phyloP scores from a whole-genome alignment of 306 rosid genomes.

The Luffa aegyptiaca region DNA sequence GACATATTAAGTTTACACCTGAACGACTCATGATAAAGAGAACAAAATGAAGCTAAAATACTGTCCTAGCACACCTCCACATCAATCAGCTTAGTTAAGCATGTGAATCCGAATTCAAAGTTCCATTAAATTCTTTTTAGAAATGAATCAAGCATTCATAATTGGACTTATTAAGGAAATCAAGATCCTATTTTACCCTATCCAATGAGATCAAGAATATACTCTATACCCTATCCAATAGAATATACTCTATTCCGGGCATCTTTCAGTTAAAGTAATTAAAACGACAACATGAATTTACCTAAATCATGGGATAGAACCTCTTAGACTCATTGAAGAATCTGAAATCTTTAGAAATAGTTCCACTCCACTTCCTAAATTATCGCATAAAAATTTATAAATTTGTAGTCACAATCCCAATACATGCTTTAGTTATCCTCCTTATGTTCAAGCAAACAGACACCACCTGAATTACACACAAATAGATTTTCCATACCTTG shows the following conservation, averaged over 20 bases:
- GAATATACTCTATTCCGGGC: too few species aligned
- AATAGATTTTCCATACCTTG: slow-evolving; percentile 38
- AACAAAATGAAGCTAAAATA: background rate
- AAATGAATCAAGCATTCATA: background rate
- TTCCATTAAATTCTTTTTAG: background rate
- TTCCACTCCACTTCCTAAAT: background rate
- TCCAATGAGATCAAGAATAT: background rate
- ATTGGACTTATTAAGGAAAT: background rate
- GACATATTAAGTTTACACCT: background rate
- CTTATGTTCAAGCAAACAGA: background rate
- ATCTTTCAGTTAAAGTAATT: background rate
- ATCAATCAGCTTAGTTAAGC: background rate
- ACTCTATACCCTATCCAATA: too few species aligned
- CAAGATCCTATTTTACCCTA: background rate
- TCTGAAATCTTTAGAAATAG: background rate
- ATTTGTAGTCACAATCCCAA: background rate
- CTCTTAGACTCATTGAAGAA: background rate
- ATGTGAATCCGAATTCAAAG: background rate
- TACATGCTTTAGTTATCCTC: background rate
- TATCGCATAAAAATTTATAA: background rate
- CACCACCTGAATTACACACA: background rate
- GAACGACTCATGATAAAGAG: background rate
- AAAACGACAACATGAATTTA: background rate
- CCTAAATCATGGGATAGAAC: background rate
- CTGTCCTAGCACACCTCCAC: background rate